Percentiles rank a stretch among this genome's conserved stretches.
Conservation (phyloP, 2,329 filamentous ascomycete genomes). For the Fusarium tupiense region DNA sequence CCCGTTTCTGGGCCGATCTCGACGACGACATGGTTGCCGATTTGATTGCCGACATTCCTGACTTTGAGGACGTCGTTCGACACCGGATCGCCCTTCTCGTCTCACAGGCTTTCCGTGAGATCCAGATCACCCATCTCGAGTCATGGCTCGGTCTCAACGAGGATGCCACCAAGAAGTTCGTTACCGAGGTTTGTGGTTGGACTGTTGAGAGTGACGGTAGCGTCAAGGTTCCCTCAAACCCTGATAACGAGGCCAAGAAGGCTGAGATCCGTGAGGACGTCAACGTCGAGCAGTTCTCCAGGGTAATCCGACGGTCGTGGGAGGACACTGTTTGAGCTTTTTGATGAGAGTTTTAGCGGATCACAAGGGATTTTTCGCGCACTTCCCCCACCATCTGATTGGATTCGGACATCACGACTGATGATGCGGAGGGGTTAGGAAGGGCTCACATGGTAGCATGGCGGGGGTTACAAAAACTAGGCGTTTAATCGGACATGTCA, state of each 20-base stretch:
- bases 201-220: constrained; percentile 72
- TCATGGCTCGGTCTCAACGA: constrained; percentile 79
- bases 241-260: constrained; percentile 97
- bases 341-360: constrained; percentile 26
- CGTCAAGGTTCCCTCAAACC: constrained; percentile 87
- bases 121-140: constrained; percentile 74
- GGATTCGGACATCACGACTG: constrained; percentile 44
- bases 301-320: constrained; percentile 85
- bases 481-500: constrained; percentile 52
- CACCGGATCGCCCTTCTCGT: constrained; percentile 89
- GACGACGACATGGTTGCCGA: constrained; percentile 98
- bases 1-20: constrained; percentile 90
- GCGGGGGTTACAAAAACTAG: constrained; percentile 46
- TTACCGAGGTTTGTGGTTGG: constrained; percentile 89
- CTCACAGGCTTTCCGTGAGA: constrained; percentile 80
- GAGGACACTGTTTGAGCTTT: constrained; percentile 67
- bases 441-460: constrained; percentile 46
- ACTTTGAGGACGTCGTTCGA: constrained; percentile 94
- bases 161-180: constrained; percentile 78
- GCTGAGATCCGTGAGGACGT: constrained; percentile 96
- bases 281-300: constrained; percentile 84
- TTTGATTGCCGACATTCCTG: constrained; percentile 90
- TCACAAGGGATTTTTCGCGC: constrained; percentile 30
- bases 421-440: constrained; percentile 41
- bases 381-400: constrained; percentile 34